Percentiles rank a stretch among this genome's conserved stretches.
These are phyloP conservation scores for Tetrahymena thermophila DNA, from an alignment of 73 alveolate genomes.

Conservation along the genomic window DNA sequence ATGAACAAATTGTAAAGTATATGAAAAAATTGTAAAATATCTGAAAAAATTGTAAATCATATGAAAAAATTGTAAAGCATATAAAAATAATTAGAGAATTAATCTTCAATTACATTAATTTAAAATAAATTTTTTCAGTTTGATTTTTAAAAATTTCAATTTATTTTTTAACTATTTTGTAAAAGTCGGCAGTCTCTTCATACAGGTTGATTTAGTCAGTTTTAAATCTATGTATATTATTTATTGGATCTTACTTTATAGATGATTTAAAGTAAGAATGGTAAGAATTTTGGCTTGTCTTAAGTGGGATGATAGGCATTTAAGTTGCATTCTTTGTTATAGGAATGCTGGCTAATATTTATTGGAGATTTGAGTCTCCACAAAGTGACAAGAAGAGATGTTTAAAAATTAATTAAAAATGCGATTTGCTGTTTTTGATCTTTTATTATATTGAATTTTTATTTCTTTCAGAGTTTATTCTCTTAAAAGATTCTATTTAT, in stretches of 20 bases:
- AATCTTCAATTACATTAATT: too few relatives aligned
- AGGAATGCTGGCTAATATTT: not conserved
- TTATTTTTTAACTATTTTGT: not conserved
- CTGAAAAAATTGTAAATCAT: too few relatives aligned
- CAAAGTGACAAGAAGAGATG: not conserved
- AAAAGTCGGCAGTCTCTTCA: not conserved
- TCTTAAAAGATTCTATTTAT: not conserved
- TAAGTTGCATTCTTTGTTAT: not conserved
- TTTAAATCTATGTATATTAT: not conserved
- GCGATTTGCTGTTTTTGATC: not conserved
- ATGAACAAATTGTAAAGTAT: too few relatives aligned
- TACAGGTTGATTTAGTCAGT: not conserved
- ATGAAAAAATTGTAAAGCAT: too few relatives aligned
- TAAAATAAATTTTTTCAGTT: too few relatives aligned
- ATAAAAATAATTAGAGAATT: too few relatives aligned
- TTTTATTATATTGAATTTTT: not conserved
- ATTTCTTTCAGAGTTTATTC: not conserved
- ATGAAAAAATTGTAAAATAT: too few relatives aligned
- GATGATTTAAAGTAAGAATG: not conserved
- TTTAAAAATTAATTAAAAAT: not conserved
- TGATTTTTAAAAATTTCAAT: not conserved
- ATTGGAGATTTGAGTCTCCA: not conserved
- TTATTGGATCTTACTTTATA: not conserved
- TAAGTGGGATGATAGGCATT: not conserved
- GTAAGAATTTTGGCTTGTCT: not conserved